phyloP scores from a whole-genome alignment of 2,329 filamentous ascomycete genomes.

The Colletotrichum musae region DNA sequence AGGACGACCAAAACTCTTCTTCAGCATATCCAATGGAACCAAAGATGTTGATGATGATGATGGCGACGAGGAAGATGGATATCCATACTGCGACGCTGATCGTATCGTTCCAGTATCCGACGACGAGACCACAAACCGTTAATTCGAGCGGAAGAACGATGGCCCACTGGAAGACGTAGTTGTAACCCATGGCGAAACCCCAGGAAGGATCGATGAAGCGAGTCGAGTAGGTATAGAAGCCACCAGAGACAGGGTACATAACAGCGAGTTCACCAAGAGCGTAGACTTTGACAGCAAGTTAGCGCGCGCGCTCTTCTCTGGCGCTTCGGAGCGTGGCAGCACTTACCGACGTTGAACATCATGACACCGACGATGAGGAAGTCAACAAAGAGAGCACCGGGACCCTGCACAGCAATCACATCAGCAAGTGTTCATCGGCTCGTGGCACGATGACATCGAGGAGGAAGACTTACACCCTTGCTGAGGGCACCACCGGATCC shows the following conservation, averaged over 20 bases:
- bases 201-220: conserved; percentile 75
- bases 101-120: conserved; percentile 64
- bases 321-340: rapidly evolving
- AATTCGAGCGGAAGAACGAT: conserved; percentile 65
- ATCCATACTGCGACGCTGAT: conserved; percentile 67
- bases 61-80: conserved; percentile 63
- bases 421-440: background rate
- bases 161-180: conserved; percentile 66
- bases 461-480: conserved; percentile 52
- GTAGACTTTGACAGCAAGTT: conserved; percentile 54
- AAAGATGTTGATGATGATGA: conserved; percentile 68
- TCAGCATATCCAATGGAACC: conserved; percentile 67
- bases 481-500: conserved; percentile 68
- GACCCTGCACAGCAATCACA: conserved; percentile 45
- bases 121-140: conserved; percentile 65
- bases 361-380: conserved; percentile 71
- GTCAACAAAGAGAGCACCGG: conserved; percentile 61
- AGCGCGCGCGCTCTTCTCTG: background rate
- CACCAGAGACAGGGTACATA: conserved; percentile 74
- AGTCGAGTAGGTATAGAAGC: conserved; percentile 73
- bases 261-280: conserved; percentile 74
- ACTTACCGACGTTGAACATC: conserved; percentile 68
- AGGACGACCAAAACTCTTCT: conserved; percentile 70
- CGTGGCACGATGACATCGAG: too few species aligned
- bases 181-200: conserved; percentile 69